A percentile compares a stretch with the other conserved stretches of the same genome.
phyloP scores from a whole-genome alignment of 2,329 filamentous ascomycete genomes.

The Fusarium sp. region DNA sequence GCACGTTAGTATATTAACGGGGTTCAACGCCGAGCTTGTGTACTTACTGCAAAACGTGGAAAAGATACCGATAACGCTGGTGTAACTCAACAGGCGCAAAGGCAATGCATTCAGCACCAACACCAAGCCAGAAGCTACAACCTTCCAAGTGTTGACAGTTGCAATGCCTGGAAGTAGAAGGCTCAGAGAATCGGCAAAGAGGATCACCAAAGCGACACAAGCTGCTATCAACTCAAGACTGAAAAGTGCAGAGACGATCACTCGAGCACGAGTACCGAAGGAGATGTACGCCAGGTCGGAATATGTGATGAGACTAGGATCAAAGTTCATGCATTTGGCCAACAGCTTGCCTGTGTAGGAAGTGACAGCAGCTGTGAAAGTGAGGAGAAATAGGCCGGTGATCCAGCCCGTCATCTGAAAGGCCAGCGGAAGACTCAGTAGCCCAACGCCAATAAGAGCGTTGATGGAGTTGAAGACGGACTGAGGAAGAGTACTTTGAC shows the following conservation, averaged over 20 bases:
- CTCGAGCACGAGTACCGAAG: constrained; percentile 83
- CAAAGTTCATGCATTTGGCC: constrained; percentile 88
- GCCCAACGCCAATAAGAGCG: constrained; percentile 87
- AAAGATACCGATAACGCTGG: constrained; percentile 91
- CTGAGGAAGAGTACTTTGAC: constrained; percentile 94
- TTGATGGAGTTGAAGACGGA: constrained; percentile 98
- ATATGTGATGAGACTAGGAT: constrained; percentile 89
- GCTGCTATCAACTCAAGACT: constrained; percentile 87
- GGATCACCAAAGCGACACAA: constrained; percentile 87
- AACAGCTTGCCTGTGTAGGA: constrained; percentile 87
- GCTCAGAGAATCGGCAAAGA: constrained; percentile 92
- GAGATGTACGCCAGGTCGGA: constrained; percentile 93
- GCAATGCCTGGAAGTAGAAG: constrained; percentile 77
- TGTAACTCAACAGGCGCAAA: constrained; percentile 85
- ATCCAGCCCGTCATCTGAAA: constrained; percentile 91
- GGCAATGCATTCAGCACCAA: constrained; percentile 88
- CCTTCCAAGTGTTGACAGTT: constrained; percentile 81
- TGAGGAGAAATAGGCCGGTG: constrained; percentile 79
- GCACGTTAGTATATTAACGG: constrained; percentile 1
- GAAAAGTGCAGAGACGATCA: constrained; percentile 87
- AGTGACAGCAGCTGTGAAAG: constrained; percentile 79
- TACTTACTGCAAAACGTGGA: constrained; percentile 86
- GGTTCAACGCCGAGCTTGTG: background rate
- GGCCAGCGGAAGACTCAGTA: constrained; percentile 89
- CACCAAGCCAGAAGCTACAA: constrained; percentile 81